A percentile compares a stretch with the other conserved stretches of the same genome.
Conservation (phyloP, 2,329 filamentous ascomycete genomes). For the Pseudogymnoascus sp. region DNA sequence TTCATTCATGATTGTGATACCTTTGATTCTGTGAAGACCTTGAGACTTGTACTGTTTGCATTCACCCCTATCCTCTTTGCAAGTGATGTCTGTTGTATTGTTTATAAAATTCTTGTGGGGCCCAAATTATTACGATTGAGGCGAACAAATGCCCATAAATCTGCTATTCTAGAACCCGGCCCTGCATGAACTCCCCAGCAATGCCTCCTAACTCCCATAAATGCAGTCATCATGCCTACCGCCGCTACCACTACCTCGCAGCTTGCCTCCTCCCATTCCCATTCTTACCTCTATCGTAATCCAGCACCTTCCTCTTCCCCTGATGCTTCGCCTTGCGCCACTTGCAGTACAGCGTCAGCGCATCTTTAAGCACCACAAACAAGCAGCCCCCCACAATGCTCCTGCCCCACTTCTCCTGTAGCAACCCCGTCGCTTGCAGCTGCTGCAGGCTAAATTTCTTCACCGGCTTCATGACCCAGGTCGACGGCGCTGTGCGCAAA, state of each 20-base stretch:
- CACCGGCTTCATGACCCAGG: slow-evolving; percentile 49
- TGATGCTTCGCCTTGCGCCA: slow-evolving; percentile 51
- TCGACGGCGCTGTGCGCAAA: slow-evolving; percentile 55
- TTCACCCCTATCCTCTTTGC: not conserved
- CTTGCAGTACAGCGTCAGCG: slow-evolving; percentile 53
- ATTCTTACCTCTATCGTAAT: slow-evolving; percentile 17
- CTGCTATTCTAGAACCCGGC: not conserved
- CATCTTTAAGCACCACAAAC: slow-evolving; percentile 75
- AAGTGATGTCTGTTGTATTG: not conserved
- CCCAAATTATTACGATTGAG: not conserved
- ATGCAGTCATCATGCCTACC: not conserved
- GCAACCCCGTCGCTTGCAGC: slow-evolving; percentile 48
- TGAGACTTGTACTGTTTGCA: not conserved
- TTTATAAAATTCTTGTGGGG: not conserved
- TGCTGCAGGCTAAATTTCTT: slow-evolving; percentile 21
- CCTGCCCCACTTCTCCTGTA: slow-evolving; percentile 81
- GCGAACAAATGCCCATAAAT: not conserved
- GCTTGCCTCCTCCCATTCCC: not conserved
- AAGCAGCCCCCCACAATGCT: slow-evolving; percentile 82
- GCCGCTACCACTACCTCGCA: not conserved
- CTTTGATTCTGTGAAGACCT: not conserved
- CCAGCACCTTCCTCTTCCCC: slow-evolving; percentile 41
- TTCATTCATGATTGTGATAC: not conserved
- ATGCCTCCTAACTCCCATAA: not conserved
- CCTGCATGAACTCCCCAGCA: not conserved